Conservation (phyloP, 139 green algal species). For the Yamagishiella unicocca region DNA sequence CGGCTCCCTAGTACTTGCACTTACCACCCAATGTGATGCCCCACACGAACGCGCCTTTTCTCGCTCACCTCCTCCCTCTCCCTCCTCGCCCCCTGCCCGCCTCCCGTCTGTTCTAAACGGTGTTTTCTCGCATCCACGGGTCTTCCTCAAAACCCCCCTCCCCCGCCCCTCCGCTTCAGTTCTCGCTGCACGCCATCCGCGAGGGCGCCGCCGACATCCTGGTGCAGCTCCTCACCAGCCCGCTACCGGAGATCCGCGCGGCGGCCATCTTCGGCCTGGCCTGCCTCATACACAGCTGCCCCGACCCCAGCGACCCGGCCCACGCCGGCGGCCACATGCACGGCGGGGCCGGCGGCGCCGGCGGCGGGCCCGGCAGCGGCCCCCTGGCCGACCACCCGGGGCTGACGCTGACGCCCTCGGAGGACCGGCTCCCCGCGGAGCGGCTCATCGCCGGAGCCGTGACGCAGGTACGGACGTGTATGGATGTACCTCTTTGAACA, state of each 20-base stretch:
- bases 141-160: neutral
- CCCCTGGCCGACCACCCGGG: neutral
- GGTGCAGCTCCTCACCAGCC: slow-evolving; percentile 68
- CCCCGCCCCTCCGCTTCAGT: slow-evolving; percentile 1
- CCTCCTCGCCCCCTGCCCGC: neutral
- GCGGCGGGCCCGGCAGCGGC: neutral
- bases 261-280: slow-evolving; percentile 90
- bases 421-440: slow-evolving; percentile 66
- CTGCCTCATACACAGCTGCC: slow-evolving; percentile 76
- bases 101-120: neutral
- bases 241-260: slow-evolving; percentile 85
- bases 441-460: slow-evolving; percentile 64
- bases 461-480: slow-evolving; percentile 36
- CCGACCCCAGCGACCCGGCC: slow-evolving; percentile 8
- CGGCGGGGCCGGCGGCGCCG: neutral
- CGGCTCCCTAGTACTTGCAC: neutral
- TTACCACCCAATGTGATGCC: neutral
- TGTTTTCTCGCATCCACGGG: neutral
- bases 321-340: neutral
- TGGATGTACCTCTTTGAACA: neutral
- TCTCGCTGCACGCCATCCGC: slow-evolving; percentile 65
- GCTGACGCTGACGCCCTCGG: slow-evolving; percentile 49
- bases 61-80: neutral
- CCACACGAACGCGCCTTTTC: neutral
- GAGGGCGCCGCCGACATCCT: slow-evolving; percentile 70